Base-by-base conservation (phyloP, 768 basidiomycete species). In the Mycena epipterygia region DNA sequence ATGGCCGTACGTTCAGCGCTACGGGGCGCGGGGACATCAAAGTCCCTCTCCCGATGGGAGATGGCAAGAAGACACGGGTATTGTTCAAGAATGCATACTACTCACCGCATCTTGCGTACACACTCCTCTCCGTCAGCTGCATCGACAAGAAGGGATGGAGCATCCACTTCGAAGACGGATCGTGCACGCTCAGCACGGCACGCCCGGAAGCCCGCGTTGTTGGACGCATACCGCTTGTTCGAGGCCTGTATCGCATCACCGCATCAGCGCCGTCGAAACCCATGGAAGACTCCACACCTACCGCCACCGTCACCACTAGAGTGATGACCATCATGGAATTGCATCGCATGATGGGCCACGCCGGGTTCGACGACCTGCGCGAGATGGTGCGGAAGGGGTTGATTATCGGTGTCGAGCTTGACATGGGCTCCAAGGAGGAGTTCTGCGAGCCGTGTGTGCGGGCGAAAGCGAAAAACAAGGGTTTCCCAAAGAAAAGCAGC, bases 281-380 rank as follows among this genome's bases (percentile, higher is more conserved):
- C 19, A 25, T 29, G 46, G 21, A 29, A 33, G 27, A 27, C 5
- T n/a, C 25, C 6, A 29, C 42, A 58, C 73, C 49, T 41, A 39
- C 71, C 21, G 63, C 39, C 39, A 75, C 74, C 23, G 68, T 57
- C 57, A 32, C 63, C 8, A 55, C 74, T 23, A 74, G 35, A 39
- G 13, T 56, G 30, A 64, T 80, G 25, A 74, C 76, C 17, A 76
- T 82, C 27, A 30, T 32, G 51, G 76, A 82, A 48, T 71, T 84
- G 12, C 84, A 86, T 53, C 70, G 71, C 2, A 51, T 62, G 16
- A 76, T 85, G 62, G 83, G 81, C 1, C 84, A 86, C 61, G 76
- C 83, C 19, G 74, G 80, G 21, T 75, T 74, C 9, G 70, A 76
- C 0, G 68, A 76, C 8, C 76, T 81, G 25, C 61, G 70, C 4